These are phyloP conservation scores for Fusarium euwallaceae DNA, from an alignment of 2,329 filamentous ascomycete genomes.

Conservation along the genomic window DNA sequence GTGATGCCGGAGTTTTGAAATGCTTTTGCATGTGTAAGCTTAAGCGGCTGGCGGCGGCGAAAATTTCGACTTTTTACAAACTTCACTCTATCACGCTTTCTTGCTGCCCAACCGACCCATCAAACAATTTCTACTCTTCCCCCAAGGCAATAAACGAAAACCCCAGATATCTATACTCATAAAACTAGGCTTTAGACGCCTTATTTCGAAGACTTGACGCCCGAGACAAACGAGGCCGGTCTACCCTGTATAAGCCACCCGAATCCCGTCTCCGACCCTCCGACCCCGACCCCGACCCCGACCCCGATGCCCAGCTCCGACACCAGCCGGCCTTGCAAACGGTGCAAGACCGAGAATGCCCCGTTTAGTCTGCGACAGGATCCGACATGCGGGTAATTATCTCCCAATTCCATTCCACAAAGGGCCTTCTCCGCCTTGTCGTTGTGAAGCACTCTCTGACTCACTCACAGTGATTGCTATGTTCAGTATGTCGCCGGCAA, in stretches of 20 bases:
- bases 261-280: constrained; percentile 8
- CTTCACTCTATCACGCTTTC: constrained; percentile 15
- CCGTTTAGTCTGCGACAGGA: constrained; percentile 48
- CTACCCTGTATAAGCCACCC: constrained; percentile 40
- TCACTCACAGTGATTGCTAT: constrained; percentile 72
- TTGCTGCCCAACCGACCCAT: constrained; percentile 20
- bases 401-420: neutral
- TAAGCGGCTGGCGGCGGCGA: constrained; percentile 27
- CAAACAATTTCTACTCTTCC: neutral
- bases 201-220: neutral
- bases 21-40: neutral
- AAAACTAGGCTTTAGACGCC: neutral
- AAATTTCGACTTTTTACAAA: constrained; percentile 40
- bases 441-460: constrained; percentile 6
- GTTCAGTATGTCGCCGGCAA: constrained; percentile 82
- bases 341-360: constrained; percentile 51
- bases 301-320: constrained; percentile 41
- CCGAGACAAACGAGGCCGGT: neutral
- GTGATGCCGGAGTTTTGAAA: neutral
- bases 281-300: neutral
- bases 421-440: neutral
- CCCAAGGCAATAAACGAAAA: neutral
- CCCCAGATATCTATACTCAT: too few relatives aligned
- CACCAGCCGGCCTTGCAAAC: constrained; percentile 47
- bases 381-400: constrained; percentile 50